Base-by-base conservation (phyloP, 1,284 basidiomycete species). In the Rugosomyces carneus region DNA sequence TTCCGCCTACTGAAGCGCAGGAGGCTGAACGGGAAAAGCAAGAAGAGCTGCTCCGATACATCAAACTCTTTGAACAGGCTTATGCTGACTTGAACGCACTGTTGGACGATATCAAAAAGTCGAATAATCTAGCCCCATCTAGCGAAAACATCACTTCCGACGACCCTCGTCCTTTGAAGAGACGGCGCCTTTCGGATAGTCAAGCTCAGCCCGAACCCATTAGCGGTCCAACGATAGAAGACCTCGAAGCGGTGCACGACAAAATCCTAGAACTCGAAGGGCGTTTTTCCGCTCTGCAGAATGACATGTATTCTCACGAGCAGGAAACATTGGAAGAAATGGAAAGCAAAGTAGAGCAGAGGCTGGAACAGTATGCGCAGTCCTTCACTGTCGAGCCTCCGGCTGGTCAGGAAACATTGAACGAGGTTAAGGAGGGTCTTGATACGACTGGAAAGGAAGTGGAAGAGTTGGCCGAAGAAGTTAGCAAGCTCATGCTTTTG, bases 251-350 rank as follows among this genome's bases (percentile, higher is more conserved):
- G 3, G 53, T 80, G 10, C 58, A 54, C n/a, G 68, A 71, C 10
- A 62, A 62, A n/a, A 50, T 79, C 24, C 35, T 47, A 10, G 51
- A 52, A 1, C 57, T 81, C 8, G 69, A 73, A 16, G 56, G 52
- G n/a, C 61, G 60, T 1, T 52, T 75, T 18, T 21, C 48, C 9
- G 63, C 68, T 2, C 54, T 80, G 24, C 60, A 73, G 50, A 75
- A 78, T 50, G 67, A 72, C 42, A 52, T 76, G 34, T 52, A 53
- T 2, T 66, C 68, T 39, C 67, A 68, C 39, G 65, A 72, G 36
- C 47, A 48, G 10, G 57, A 69, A 10, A 23, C 71, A 2, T 46
- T 58, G 2, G 63, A 66, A 8, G 65, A 71, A 45, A 57, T 78
- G 15, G 67, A 70, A 9, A 62, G 63, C 32, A 60, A 55, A 13